Percentiles rank a stretch among this genome's conserved stretches.
Evolutionary conservation across 208 protist species (phyloP).

Genomic region (Histomonas meleagridis): DNA sequence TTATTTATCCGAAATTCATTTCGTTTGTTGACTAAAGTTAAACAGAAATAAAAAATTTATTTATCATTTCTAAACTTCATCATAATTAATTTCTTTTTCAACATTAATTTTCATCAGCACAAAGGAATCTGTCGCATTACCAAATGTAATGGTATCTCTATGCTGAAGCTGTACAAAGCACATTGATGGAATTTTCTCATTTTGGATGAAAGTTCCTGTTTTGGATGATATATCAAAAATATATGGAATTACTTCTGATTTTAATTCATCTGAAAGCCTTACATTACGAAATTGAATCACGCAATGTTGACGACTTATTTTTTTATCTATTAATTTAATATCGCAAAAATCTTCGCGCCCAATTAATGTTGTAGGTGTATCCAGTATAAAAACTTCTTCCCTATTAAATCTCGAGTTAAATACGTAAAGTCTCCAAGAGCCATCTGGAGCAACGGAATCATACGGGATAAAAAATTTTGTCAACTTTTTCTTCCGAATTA

Average conservation of each 20-base stretch:
- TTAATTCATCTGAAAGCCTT: not conserved
- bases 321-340: not conserved
- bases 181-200: not conserved
- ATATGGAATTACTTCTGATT: not conserved
- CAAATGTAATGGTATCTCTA: not conserved
- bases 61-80: too few species aligned
- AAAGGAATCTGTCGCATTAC: not conserved
- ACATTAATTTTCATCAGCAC: not conserved
- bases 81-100: not conserved
- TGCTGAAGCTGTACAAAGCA: not conserved
- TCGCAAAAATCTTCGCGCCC: not conserved
- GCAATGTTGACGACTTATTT: not conserved
- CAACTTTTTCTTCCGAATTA: not conserved
- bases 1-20: too few species aligned
- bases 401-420: not conserved
- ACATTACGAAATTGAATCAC: not conserved
- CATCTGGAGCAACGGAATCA: not conserved
- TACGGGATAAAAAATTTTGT: not conserved
- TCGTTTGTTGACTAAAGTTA: too few species aligned
- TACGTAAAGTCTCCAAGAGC: not conserved
- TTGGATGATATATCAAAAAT: constrained; percentile 9
- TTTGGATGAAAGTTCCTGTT: not conserved
- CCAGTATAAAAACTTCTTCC: not conserved
- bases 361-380: not conserved
- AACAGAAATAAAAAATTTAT: too few species aligned